phyloP scores from a whole-genome alignment of 1,284 basidiomycete genomes.

The Kalmanozyma brasiliensis region DNA sequence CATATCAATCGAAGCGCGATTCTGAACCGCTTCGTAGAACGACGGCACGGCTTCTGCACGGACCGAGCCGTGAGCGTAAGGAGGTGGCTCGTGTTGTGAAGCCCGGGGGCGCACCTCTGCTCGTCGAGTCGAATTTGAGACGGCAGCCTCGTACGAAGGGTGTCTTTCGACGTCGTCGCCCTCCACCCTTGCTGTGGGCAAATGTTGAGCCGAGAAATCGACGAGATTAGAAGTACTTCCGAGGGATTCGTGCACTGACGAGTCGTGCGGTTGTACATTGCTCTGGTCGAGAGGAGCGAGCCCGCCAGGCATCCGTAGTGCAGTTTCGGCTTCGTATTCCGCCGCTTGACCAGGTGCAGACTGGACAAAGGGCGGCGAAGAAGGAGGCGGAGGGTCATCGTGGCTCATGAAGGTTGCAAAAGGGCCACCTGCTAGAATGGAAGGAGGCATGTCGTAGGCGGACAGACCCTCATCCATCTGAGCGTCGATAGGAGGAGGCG shows the following conservation, averaged over 20 bases:
- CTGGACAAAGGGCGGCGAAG: no score
- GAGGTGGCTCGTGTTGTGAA: conserved; percentile 26
- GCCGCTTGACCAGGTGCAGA: no score
- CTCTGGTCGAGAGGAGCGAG: background rate
- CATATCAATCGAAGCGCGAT: background rate
- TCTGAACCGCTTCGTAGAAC: conserved; percentile 35
- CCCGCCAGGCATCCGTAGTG: conserved; percentile 2
- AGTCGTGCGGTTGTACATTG: no score
- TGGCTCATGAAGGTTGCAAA: conserved; percentile 16
- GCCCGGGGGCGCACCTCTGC: no score
- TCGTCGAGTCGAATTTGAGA: conserved; percentile 7
- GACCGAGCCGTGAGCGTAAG: conserved; percentile 21
- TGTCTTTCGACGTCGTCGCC: conserved; percentile 10
- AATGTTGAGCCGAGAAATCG: background rate
- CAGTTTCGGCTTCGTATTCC: no score
- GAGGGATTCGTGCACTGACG: no score
- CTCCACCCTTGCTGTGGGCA: conserved; percentile 1
- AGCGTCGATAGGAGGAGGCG: conserved; percentile 38
- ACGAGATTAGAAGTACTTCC: conserved; percentile 3
- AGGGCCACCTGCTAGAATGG: background rate
- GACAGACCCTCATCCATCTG: background rate
- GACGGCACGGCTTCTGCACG: conserved; percentile 22
- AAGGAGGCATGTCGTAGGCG: conserved; percentile 3
- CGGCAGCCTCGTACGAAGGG: conserved; percentile 35
- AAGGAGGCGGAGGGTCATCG: no score